Evolutionary conservation across 2,329 filamentous ascomycete genomes (phyloP).

Genomic region (Penicillium concentricum): DNA sequence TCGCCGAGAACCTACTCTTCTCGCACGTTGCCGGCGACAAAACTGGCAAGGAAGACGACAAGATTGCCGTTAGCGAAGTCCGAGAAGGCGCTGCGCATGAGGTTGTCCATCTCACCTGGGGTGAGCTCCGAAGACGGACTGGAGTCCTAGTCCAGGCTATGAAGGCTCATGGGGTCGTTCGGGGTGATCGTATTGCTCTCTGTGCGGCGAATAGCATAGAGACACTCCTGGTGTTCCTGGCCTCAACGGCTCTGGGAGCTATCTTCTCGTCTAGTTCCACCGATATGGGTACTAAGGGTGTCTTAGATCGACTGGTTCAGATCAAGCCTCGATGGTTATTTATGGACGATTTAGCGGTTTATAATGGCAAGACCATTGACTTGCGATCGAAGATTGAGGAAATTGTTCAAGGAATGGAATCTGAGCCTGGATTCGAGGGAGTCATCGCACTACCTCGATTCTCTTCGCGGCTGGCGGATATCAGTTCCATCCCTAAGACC

Average conservation of each 20-base stretch:
- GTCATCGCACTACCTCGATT: conserved; percentile 17
- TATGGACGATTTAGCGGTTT: conserved; percentile 75
- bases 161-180: conserved; percentile 62
- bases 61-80: conserved; percentile 68
- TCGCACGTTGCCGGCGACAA: conserved; percentile 48
- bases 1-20: conserved; percentile 77
- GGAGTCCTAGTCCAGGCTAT: conserved; percentile 65
- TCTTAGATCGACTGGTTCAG: conserved; percentile 72
- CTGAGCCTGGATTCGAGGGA: conserved; percentile 60
- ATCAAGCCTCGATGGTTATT: conserved; percentile 78
- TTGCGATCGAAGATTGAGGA: conserved; percentile 69
- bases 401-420: conserved; percentile 62
- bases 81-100: conserved; percentile 39
- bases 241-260: conserved; percentile 67
- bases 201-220: conserved; percentile 74
- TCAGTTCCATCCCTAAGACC: conserved; percentile 7
- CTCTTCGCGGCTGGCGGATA: conserved; percentile 8
- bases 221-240: conserved; percentile 70
- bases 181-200: conserved; percentile 72
- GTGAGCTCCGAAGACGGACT: conserved; percentile 60
- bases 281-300: conserved; percentile 78
- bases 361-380: conserved; percentile 74
- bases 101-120: conserved; percentile 62
- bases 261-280: conserved; percentile 75
- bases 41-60: conserved; percentile 66